Evolutionary conservation across 139 green algal genomes (phyloP).

Genomic region (Dunaliella primolecta): DNA sequence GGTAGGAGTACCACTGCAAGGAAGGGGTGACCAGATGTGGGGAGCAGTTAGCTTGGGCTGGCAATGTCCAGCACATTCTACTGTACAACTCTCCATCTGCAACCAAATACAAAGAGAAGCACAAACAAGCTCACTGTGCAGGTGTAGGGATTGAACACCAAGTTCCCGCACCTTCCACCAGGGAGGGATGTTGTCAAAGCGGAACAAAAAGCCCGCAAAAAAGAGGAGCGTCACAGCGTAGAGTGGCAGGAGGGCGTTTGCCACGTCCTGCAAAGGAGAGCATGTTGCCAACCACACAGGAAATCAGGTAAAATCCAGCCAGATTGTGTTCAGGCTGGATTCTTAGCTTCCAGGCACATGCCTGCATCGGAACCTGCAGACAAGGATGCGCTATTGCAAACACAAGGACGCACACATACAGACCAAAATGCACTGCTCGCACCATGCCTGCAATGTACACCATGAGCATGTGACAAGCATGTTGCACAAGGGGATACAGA

Average conservation of each 20-base stretch:
- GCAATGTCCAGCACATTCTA: background rate
- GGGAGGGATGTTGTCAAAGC: constrained; percentile 56
- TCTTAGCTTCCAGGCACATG: no score
- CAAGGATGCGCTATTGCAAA: no score
- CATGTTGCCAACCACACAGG: no score
- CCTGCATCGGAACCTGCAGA: background rate
- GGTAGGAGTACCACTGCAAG: constrained; percentile 30
- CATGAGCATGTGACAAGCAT: no score
- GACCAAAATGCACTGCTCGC: background rate
- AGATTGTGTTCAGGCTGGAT: background rate
- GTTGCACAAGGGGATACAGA: no score
- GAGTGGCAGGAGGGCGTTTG: constrained; percentile 67
- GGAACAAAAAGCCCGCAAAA: constrained; percentile 63
- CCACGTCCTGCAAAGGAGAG: constrained; percentile 64
- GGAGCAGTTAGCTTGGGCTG: background rate
- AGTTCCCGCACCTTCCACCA: constrained; percentile 36
- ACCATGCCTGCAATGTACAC: background rate
- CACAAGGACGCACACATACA: background rate
- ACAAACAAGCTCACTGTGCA: background rate
- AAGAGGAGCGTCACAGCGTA: constrained; percentile 60
- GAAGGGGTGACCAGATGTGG: background rate
- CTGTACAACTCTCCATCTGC: background rate
- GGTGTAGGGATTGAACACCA: background rate
- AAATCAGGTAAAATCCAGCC: background rate
- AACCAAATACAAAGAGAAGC: no score